phyloP scores from a whole-genome alignment of 176 grass and related monocot genomes.

The Phragmites australis region DNA sequence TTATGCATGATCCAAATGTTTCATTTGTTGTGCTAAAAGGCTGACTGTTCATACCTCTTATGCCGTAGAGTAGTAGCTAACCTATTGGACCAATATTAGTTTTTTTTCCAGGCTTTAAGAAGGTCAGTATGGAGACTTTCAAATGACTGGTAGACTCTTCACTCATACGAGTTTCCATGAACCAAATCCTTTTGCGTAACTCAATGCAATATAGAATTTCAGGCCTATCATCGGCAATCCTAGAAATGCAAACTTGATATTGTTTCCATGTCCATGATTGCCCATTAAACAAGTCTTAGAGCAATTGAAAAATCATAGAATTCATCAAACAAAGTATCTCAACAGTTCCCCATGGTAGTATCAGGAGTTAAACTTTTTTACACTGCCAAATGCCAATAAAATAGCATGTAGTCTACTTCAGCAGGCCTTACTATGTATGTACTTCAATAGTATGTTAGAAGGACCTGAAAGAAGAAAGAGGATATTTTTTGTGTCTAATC shows the following conservation, averaged over 20 bases:
- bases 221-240: not conserved
- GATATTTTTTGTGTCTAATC: constrained; percentile 6
- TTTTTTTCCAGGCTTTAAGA: not conserved
- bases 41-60: constrained; percentile 13
- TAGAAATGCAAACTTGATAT: constrained; percentile 14
- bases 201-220: not conserved
- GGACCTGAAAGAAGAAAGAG: not conserved
- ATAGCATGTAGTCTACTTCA: not conserved
- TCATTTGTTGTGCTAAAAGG: not conserved
- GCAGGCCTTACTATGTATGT: not conserved
- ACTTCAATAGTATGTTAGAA: not conserved
- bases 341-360: not conserved
- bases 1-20: constrained; percentile 27
- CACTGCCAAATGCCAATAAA: not conserved
- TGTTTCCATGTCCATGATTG: not conserved
- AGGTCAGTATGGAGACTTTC: not conserved
- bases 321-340: not conserved
- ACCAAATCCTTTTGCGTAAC: constrained; percentile 1
- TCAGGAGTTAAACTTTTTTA: not conserved
- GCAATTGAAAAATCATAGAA: not conserved
- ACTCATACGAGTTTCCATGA: not conserved
- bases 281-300: not conserved
- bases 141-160: not conserved
- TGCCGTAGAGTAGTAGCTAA: not conserved
- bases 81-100: not conserved